phyloP scores from a whole-genome alignment of 768 basidiomycete species.

The Mycena sanguinolenta region DNA sequence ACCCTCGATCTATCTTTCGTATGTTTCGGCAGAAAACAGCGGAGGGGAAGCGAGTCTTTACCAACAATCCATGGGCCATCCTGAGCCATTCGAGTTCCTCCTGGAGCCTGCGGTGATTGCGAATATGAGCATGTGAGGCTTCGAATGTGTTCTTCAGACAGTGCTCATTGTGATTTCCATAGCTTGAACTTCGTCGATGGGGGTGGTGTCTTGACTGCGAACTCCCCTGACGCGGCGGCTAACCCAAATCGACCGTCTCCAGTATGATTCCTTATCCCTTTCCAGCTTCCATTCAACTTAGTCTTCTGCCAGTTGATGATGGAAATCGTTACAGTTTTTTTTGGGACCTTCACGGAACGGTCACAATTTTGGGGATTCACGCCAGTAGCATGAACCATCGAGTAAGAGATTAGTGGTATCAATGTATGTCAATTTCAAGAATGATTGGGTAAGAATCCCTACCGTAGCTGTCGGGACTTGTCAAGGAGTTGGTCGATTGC shows the following conservation, averaged over 20 bases:
- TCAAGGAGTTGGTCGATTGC: too few species aligned
- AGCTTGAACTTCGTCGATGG: slow-evolving; percentile 19
- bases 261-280: slow-evolving; percentile 7
- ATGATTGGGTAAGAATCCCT: too few species aligned
- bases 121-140: slow-evolving; percentile 17
- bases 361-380: slow-evolving; percentile 25
- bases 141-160: slow-evolving; percentile 13
- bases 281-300: not conserved
- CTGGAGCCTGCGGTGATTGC: slow-evolving; percentile 19
- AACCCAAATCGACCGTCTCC: slow-evolving; percentile 9
- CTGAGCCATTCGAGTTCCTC: slow-evolving; percentile 19
- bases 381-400: slow-evolving; percentile 20
- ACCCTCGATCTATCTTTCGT: too few species aligned
- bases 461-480: too few species aligned
- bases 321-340: slow-evolving; percentile 14
- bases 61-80: too few species aligned
- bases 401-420: slow-evolving; percentile 18
- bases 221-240: slow-evolving; percentile 19
- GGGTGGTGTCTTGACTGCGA: slow-evolving; percentile 20
- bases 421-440: too few species aligned
- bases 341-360: slow-evolving; percentile 16
- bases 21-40: too few species aligned
- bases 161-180: slow-evolving; percentile 12
- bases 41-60: too few species aligned
- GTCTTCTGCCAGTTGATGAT: slow-evolving; percentile 17